These are phyloP conservation scores for Capniomyces stellatus DNA, from an alignment of 371 early-diverging fungal species.

Conservation along the genomic window DNA sequence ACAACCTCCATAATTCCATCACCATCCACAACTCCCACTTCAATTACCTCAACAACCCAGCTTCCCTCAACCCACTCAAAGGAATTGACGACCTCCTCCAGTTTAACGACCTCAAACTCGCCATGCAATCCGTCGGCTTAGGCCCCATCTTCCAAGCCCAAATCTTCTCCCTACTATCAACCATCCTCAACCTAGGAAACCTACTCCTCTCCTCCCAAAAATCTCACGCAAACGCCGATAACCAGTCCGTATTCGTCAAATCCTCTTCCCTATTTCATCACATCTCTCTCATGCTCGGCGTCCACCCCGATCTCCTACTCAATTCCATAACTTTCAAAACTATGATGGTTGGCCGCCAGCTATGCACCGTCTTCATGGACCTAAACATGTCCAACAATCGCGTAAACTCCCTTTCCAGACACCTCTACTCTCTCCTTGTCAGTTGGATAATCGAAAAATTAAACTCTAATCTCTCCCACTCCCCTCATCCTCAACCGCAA, in stretches of 20 bases:
- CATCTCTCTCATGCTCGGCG: conserved; percentile 70
- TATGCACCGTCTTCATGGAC: conserved; percentile 40
- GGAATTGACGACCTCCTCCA: conserved; percentile 32
- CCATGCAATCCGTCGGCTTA: conserved; percentile 70
- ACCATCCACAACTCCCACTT: conserved; percentile 7
- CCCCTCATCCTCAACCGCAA: too few relatives aligned
- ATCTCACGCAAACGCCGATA: not conserved
- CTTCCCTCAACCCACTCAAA: conserved; percentile 26
- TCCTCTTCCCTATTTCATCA: conserved; percentile 18
- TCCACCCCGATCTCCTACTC: conserved; percentile 60
- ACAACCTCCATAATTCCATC: too few relatives aligned
- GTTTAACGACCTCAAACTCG: conserved; percentile 44
- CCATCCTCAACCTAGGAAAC: conserved; percentile 82
- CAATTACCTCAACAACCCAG: conserved; percentile 23
- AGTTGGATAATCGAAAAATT: conserved; percentile 56
- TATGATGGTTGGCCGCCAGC: conserved; percentile 40
- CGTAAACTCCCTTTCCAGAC: conserved; percentile 49
- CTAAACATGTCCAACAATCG: conserved; percentile 33
- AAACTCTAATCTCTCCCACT: conserved; percentile 41
- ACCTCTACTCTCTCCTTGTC: conserved; percentile 54
- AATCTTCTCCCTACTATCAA: conserved; percentile 67
- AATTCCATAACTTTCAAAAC: conserved; percentile 71
- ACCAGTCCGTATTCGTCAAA: not conserved
- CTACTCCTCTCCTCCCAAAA: conserved; percentile 41
- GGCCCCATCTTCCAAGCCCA: conserved; percentile 56